Conservation (phyloP, 2,329 filamentous ascomycete genomes). For the Aspergillus sp. region DNA sequence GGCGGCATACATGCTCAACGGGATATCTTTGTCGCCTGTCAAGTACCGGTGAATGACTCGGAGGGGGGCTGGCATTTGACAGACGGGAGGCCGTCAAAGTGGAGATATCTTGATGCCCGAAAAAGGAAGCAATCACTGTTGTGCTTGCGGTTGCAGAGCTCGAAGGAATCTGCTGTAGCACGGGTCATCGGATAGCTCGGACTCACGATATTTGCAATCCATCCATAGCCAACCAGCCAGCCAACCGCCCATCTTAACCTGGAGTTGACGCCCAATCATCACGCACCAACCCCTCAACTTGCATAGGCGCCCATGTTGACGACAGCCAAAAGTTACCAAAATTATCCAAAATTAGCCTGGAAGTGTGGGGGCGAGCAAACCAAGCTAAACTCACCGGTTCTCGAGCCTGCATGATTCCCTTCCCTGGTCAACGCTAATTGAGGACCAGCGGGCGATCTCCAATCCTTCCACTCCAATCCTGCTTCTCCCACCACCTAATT, state of each 20-base stretch:
- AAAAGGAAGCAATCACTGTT: conserved; percentile 3
- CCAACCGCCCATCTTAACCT: conserved; percentile 15
- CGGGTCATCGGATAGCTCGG: conserved; percentile 8
- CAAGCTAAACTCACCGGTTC: conserved; percentile 16
- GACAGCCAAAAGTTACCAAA: conserved; percentile 13
- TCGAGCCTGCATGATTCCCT: conserved; percentile 16
- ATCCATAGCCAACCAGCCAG: conserved; percentile 17
- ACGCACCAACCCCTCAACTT: background rate
- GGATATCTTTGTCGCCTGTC: too few species aligned
- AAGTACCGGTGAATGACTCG: background rate
- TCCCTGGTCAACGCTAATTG: conserved; percentile 10
- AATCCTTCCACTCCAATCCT: conserved; percentile 16
- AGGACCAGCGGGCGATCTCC: conserved; percentile 17
- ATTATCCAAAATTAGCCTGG: conserved; percentile 26
- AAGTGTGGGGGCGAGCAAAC: conserved; percentile 11
- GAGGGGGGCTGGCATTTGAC: background rate
- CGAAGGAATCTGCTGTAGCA: conserved; percentile 8
- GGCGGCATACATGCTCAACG: too few species aligned
- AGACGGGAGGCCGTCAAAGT: background rate
- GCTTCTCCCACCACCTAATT: conserved; percentile 17
- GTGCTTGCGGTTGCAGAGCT: background rate
- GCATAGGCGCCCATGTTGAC: conserved; percentile 20
- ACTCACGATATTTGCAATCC: conserved; percentile 12
- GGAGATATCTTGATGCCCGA: background rate
- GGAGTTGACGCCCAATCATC: conserved; percentile 17